Base-by-base conservation (phyloP, 2,329 filamentous ascomycete species). In the Sporothrix brunneoviolacea region DNA sequence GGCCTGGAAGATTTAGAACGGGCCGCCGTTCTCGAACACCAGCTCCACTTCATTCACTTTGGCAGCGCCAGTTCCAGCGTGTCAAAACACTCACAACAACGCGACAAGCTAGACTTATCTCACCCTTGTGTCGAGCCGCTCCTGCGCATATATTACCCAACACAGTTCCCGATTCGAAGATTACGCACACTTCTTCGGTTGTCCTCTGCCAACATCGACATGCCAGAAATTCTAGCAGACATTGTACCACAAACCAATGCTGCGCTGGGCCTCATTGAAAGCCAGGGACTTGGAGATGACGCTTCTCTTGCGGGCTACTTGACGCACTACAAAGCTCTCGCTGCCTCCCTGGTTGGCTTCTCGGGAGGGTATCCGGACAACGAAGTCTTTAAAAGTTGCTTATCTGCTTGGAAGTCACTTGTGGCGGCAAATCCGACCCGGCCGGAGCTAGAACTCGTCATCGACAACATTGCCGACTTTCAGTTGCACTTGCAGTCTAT, bases 11-110 rank as follows among this genome's bases (percentile, higher is more conserved):
- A 74, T 39, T 55, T 62, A 6, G 77, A 78, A 63, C 77, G 75
- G 53, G 74, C 73, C 8, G 77, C 79, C 3, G 75, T 80, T 2
- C 67, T 85, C 16, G 80, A 86, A 55, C 76, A 84, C 58, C 69
- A 82, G 27, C 63, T 85, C 38, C 70, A 78, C 44, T 70, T 77
- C 36, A 70, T 73, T 40, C 61, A 70, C 18, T 64, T 69, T 4
- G 61, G 65, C 12, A 60, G 66, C 8, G 59, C 61, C 3, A 64
- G 63, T 7, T 37, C 27, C 5, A 37, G 38, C 38, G 35, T 21
- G 12, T 4, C 21, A 19, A 62, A 61, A 5, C 27, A 27, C 24
- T 16, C 28, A 9, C 3, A 30, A 10, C 28, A 36, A 54, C 58
- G 21, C 60, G 64, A 24, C 66, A 32, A 64, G 4, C 60, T 70